Evolutionary conservation across 2,329 filamentous ascomycete genomes (phyloP).

Genomic region (Apiospora marii): DNA sequence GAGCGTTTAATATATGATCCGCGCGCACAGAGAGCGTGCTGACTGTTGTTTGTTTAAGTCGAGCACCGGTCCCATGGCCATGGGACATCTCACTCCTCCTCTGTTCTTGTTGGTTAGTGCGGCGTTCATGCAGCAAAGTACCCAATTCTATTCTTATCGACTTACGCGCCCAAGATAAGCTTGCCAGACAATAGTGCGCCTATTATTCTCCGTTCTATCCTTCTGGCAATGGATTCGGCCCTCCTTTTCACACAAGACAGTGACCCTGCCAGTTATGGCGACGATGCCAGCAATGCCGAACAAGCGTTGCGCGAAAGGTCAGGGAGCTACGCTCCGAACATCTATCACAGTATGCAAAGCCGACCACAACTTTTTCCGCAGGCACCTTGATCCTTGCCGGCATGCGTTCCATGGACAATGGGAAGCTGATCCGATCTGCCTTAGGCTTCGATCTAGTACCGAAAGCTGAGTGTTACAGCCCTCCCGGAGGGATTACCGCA

Average conservation of each 20-base stretch:
- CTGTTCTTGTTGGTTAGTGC: background rate
- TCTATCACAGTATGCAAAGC: background rate
- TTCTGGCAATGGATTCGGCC: background rate
- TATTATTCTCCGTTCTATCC: background rate
- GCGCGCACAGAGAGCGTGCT: background rate
- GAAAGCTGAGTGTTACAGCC: background rate
- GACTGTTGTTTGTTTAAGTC: constrained; percentile 8
- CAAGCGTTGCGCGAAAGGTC: background rate
- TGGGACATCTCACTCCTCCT: background rate
- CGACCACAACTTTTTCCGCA: background rate
- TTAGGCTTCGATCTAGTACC: background rate
- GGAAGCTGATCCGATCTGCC: background rate
- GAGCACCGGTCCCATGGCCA: background rate
- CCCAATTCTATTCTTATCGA: constrained; percentile 14
- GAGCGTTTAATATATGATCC: constrained; percentile 9
- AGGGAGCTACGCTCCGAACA: background rate
- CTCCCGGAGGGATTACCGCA: background rate
- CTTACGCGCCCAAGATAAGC: background rate
- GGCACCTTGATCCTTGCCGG: background rate
- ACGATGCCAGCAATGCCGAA: background rate
- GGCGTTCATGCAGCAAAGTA: constrained; percentile 13
- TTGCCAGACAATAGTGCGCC: background rate
- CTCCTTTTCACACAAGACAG: background rate
- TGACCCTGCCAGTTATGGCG: background rate
- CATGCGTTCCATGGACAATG: background rate